Percentiles rank a stretch among this genome's conserved stretches.
phyloP scores from a whole-genome alignment of 2,329 filamentous ascomycete species.

The Talaromyces sp. region DNA sequence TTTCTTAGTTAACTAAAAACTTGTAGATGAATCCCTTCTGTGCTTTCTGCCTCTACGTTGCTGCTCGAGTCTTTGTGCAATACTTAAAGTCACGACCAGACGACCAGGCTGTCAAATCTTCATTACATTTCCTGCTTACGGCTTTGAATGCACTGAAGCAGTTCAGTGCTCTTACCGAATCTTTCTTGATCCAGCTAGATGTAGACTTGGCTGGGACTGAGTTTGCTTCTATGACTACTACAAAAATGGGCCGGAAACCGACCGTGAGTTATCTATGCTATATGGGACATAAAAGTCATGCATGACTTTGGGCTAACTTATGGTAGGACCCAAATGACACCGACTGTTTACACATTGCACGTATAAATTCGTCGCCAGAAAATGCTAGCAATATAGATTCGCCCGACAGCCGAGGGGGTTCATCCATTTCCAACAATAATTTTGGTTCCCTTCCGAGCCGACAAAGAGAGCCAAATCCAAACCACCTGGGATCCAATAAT shows the following conservation, averaged over 20 bases:
- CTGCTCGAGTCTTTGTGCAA: constrained; percentile 89
- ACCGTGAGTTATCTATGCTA: constrained; percentile 1
- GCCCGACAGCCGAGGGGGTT: constrained; percentile 2
- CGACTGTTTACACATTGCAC: background rate
- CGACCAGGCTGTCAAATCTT: constrained; percentile 69
- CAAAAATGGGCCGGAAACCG: constrained; percentile 10
- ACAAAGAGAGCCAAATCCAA: constrained; percentile 13
- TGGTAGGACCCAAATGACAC: background rate
- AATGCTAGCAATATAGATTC: constrained; percentile 1
- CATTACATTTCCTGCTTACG: constrained; percentile 81
- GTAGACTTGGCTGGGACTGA: constrained; percentile 69
- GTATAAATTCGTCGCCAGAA: background rate
- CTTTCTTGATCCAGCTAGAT: constrained; percentile 88
- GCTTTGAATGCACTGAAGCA: constrained; percentile 87
- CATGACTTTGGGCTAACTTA: background rate
- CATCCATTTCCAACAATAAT: constrained; percentile 2
- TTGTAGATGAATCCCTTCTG: constrained; percentile 88
- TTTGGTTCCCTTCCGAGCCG: constrained; percentile 21
- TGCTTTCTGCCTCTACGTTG: constrained; percentile 93
- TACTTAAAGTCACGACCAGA: constrained; percentile 92
- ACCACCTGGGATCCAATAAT: background rate
- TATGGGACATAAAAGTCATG: background rate
- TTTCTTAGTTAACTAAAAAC: constrained; percentile 9
- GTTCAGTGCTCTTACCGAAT: constrained; percentile 87
- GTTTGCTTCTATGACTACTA: constrained; percentile 16